These are phyloP conservation scores for Alternaria sp. DNA, from an alignment of 2,329 filamentous ascomycete species.

Conservation along the genomic window DNA sequence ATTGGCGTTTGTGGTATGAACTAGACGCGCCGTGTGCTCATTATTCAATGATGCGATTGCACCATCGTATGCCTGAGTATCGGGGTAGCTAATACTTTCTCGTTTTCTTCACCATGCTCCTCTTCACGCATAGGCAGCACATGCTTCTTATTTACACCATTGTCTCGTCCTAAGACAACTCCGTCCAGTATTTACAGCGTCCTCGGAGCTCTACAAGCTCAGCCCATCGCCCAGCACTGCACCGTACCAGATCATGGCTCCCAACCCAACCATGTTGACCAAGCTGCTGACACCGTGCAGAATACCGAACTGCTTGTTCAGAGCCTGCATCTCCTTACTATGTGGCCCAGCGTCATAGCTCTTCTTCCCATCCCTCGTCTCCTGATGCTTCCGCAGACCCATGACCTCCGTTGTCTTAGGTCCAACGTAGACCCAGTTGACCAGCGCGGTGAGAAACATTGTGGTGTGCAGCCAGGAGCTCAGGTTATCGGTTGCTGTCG, in stretches of 20 bases:
- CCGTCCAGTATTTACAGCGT: not conserved
- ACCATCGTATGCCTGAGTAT: not conserved
- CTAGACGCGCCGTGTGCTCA: not conserved
- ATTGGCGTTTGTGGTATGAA: not conserved
- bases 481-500: constrained; percentile 22
- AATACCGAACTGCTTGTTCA: constrained; percentile 65
- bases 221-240: constrained; percentile 65
- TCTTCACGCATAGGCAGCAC: not conserved
- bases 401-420: constrained; percentile 79
- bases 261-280: constrained; percentile 74
- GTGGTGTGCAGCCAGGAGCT: constrained; percentile 66
- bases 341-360: constrained; percentile 80
- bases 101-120: not conserved
- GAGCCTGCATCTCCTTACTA: constrained; percentile 78
- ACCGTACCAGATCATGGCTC: constrained; percentile 78
- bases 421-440: constrained; percentile 74
- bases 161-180: not conserved
- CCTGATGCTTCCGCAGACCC: constrained; percentile 78
- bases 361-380: constrained; percentile 88
- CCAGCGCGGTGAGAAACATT: constrained; percentile 72
- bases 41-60: constrained; percentile 1
- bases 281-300: constrained; percentile 83
- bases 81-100: not conserved
- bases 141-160: not conserved
- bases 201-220: constrained; percentile 5